Evolutionary conservation across 2,329 filamentous ascomycete genomes (phyloP).

Genomic region (Neurospora crassa): DNA sequence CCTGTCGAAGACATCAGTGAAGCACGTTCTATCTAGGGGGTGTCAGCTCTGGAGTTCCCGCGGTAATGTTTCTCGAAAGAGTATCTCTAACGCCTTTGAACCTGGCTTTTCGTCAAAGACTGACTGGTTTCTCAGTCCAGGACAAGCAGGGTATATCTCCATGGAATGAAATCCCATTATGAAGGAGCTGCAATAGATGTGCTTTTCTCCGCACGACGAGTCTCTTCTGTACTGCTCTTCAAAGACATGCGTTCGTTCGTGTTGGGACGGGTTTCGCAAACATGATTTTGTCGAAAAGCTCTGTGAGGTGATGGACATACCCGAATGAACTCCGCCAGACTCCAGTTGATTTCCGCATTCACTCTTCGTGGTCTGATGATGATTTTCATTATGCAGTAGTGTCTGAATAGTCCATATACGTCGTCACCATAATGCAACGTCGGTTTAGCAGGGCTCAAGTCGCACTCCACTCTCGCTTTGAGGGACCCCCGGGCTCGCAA

Average conservation of each 20-base stretch:
- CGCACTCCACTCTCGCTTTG: not conserved
- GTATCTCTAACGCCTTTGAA: not conserved
- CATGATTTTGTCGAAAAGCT: not conserved
- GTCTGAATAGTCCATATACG: not conserved
- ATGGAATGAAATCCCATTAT: not conserved
- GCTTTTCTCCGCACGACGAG: not conserved
- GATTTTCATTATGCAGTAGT: not conserved
- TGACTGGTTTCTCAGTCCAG: not conserved
- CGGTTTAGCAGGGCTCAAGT: not conserved
- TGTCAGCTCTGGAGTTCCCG: not conserved
- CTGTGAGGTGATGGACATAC: not conserved
- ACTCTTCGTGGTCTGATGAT: not conserved
- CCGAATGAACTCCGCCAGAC: not conserved
- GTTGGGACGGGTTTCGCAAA: not conserved
- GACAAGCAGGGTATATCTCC: not conserved
- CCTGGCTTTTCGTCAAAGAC: not conserved
- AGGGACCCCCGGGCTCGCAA: not conserved
- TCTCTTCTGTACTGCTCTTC: not conserved
- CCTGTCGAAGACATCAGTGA: not conserved
- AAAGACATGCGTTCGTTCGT: not conserved
- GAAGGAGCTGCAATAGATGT: not conserved
- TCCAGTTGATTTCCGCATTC: not conserved
- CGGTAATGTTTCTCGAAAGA: not conserved
- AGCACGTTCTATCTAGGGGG: not conserved
- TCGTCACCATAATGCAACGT: not conserved